Conservation (phyloP, 2,329 filamentous ascomycete genomes). For the Penicillium sp. region DNA sequence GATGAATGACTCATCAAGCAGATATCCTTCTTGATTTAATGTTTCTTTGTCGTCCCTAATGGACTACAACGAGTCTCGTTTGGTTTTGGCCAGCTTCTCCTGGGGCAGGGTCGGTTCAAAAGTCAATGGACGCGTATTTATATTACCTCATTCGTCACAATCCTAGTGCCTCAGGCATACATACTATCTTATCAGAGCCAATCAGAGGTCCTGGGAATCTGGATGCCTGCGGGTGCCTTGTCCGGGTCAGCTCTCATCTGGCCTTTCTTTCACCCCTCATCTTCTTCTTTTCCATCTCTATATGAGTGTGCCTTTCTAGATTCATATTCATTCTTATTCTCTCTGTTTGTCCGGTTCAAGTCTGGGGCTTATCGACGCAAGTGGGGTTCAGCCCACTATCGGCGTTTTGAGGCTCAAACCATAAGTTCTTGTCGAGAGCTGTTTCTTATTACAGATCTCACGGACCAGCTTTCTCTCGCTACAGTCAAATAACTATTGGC, state of each 20-base stretch:
- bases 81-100: background rate
- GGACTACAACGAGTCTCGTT: background rate
- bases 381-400: conserved; percentile 8
- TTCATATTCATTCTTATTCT: background rate
- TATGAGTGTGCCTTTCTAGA: background rate
- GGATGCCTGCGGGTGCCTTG: conserved; percentile 29
- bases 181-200: conserved; percentile 9
- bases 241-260: conserved; percentile 2
- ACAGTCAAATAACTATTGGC: background rate
- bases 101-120: too few relatives aligned
- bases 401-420: conserved; percentile 4
- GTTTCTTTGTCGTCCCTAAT: background rate
- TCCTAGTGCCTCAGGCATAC: background rate
- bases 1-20: background rate
- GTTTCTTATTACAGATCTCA: background rate
- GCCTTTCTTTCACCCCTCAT: conserved; percentile 9
- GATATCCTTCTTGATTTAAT: background rate
- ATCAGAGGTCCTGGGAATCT: conserved; percentile 22
- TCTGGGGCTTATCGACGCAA: conserved; percentile 5
- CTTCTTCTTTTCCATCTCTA: background rate
- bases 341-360: background rate
- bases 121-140: background rate
- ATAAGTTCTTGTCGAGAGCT: background rate
- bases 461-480: background rate
- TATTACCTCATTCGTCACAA: background rate